Base-by-base conservation (phyloP, 1,284 basidiomycete species). In the Thecaphora thlaspeos region DNA sequence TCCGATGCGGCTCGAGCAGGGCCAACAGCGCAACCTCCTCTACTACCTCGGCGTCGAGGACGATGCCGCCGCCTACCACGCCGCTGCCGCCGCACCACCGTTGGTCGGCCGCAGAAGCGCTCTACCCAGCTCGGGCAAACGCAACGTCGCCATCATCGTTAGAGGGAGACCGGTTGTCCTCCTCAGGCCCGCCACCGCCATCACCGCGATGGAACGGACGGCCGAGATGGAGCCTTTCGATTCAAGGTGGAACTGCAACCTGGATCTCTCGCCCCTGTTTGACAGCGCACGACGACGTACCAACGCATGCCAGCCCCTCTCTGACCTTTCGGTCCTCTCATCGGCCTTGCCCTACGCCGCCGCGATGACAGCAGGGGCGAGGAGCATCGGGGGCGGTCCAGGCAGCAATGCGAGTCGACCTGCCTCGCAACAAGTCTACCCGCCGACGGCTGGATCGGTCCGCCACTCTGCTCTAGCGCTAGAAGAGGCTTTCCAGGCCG, bases 161-260 rank as follows among this genome's bases (percentile, higher is more conserved):
- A 51, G 45, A 0, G 57, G 54, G 15, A 39, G 49, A 14, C 61
- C 61, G 5, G 21, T 40, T 18, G 5, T 40, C 7, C 39, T 40
- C 39, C 7, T 4, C 37, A 4, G 17, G 7, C 17, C 17, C 37
- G 17, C 15, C 15, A 38, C 4, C 37, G 7, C 5, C 37, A 8
- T 38, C 37, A 38, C n/a, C n/a, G n/a, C n/a, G n/a, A n/a, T n/a
- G n/a, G n/a, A n/a, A n/a, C n/a, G n/a, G 10, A 28, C 41, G 38
- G 61, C 46, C 38, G 40, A 43, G 1, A 23, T 41, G 43, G 41
- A 46, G 4, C 48, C 55, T 30, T 65, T 65, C 14, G 54, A 60
- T 15, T 65, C 62, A 8, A 58, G 57, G 58, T 65, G 62, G 62
- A 65, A 61, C 28, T 65, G 62, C 18, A 43, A 41, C 2, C 51